A percentile compares a stretch with the other conserved stretches of the same genome.
These are phyloP conservation scores for Steccherinum ochraceum DNA, from an alignment of 768 basidiomycete genomes.

Conservation along the genomic window DNA sequence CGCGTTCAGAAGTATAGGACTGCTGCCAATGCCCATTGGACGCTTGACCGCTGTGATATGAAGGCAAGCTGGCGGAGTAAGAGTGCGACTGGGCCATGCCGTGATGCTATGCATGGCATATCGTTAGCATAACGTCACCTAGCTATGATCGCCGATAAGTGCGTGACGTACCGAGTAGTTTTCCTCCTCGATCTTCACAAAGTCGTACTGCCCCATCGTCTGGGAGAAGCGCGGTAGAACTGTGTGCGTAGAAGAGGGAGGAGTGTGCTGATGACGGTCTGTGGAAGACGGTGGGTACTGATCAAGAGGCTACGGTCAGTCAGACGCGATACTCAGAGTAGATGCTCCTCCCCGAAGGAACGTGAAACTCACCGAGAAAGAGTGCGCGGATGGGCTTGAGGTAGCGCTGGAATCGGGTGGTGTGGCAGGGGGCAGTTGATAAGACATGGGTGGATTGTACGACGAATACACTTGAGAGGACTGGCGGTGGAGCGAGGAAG, in stretches of 20 bases:
- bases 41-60: background rate
- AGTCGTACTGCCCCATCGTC: constrained; percentile 27
- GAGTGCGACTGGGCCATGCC: constrained; percentile 7
- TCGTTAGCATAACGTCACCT: constrained; percentile 5
- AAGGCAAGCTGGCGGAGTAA: constrained; percentile 9
- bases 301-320: constrained; percentile 55
- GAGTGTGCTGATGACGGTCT: constrained; percentile 5
- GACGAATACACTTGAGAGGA: background rate
- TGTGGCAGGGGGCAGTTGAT: constrained; percentile 58
- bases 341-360: no score
- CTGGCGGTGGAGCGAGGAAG: constrained; percentile 5
- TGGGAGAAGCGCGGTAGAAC: constrained; percentile 15
- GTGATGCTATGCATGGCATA: constrained; percentile 2
- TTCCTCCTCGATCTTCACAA: constrained; percentile 67
- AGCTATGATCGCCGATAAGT: background rate
- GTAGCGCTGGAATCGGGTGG: constrained; percentile 69
- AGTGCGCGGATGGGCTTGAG: constrained; percentile 47
- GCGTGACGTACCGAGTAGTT: constrained; percentile 23
- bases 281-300: constrained; percentile 41
- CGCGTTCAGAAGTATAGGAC: constrained; percentile 7
- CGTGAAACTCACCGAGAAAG: constrained; percentile 83
- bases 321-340: no score
- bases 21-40: constrained; percentile 12
- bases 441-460: constrained; percentile 22
- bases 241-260: constrained; percentile 8